Evolutionary conservation across 352 stramenopile species (phyloP), one percentile per base, ranked within the genome.

Genomic region (Pilasporangium apinafurcum): DNA sequence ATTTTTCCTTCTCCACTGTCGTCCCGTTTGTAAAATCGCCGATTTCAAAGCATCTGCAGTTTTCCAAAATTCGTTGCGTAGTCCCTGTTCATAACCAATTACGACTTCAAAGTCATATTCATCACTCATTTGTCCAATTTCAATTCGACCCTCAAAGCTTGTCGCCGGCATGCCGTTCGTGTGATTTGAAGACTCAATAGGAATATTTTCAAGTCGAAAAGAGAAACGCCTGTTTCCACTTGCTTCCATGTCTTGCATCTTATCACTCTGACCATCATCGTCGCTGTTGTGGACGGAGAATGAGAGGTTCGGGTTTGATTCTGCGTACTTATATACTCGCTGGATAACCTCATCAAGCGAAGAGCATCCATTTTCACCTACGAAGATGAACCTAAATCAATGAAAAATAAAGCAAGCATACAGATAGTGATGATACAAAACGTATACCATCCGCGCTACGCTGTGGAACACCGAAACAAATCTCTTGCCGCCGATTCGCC

Each of bases 1-100:
- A n/a, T n/a, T n/a, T 51, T 74, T 80, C 39, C 79, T 56, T 52
- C 82, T 56, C 79, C 79, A 94, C 24, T 72, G 61, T 2, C 82
- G 68, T 21, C 74, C 68, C 3, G 67, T 83, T 2, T 69, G 72
- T 26, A 91, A 21, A 2, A 66, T 86, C 0, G 61, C 69, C 14
- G 64, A 65, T 61, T 88, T 82, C 18, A 91, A 49, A 29, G 62
- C 41, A 22, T 91, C 72, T 6, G 48, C 60, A 14, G 61, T 56
- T 17, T 61, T 66, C 82, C 82, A 94, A 48, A 88, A 94, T 12
- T 54, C 53, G 14, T 66, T 62, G 13, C 82, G 70, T 9, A 68
- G 55, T 3, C 82, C 82, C 35, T 66, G 46, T 44, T 70, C 60
- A 40, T 69, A 93, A 38, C 45, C 43, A 6, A 84, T 28, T 3